These are phyloP conservation scores for Cystobasidium ongulense DNA, from an alignment of 768 basidiomycete genomes.

Conservation along the genomic window DNA sequence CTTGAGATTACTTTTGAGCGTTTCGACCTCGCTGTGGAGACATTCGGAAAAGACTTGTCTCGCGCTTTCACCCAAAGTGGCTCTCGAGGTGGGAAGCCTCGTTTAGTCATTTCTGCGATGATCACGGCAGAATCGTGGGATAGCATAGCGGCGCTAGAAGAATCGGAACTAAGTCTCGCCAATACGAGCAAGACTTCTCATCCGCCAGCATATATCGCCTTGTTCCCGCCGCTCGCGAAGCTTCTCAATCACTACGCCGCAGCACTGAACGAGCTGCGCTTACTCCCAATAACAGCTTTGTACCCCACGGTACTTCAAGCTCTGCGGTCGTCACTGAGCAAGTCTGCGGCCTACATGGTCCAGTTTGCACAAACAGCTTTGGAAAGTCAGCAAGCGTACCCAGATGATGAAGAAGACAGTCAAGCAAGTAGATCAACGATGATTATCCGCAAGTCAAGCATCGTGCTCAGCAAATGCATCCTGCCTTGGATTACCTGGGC, in stretches of 20 bases:
- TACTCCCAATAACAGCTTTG: slow-evolving; percentile 10
- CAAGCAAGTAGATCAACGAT: background rate
- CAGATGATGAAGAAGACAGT: background rate
- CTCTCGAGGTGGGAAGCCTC: slow-evolving; percentile 5
- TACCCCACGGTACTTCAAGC: background rate
- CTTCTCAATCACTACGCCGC: slow-evolving; percentile 32
- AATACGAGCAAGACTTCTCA: background rate
- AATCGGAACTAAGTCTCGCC: background rate
- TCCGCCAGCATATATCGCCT: slow-evolving; percentile 19
- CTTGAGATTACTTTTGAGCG: slow-evolving; percentile 5
- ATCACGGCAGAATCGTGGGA: slow-evolving; percentile 20
- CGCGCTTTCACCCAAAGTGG: slow-evolving; percentile 8
- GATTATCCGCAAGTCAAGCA: background rate
- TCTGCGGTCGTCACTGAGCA: background rate
- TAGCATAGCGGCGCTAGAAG: slow-evolving; percentile 6
- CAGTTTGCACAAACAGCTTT: slow-evolving; percentile 7
- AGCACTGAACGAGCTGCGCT: slow-evolving; percentile 36
- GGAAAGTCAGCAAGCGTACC: background rate
- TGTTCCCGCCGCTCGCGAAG: slow-evolving; percentile 31
- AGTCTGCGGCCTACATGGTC: slow-evolving; percentile 8
- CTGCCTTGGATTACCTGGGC: background rate
- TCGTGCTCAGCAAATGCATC: background rate
- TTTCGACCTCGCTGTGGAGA: background rate
- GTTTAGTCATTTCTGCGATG: slow-evolving; percentile 7
- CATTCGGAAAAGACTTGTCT: slow-evolving; percentile 6